Evolutionary conservation across 179 eudicot genomes (phyloP).

Genomic region (Spinacia oleracea): DNA sequence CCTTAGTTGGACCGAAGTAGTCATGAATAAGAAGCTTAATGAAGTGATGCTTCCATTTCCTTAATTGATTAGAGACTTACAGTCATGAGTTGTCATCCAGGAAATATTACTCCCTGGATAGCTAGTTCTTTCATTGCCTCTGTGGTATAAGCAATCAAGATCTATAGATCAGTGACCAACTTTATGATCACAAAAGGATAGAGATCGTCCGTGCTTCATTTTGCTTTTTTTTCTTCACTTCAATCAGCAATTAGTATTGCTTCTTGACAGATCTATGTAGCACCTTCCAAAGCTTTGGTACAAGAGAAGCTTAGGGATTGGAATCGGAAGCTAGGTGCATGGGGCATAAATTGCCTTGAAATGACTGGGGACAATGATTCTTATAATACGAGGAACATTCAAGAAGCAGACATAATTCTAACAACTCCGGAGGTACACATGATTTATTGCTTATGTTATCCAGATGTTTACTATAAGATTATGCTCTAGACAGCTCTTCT

Average conservation of each 20-base stretch:
- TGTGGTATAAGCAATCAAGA: not conserved
- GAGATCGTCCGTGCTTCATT: not conserved
- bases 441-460: slow-evolving; percentile 6
- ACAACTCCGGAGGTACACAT: slow-evolving; percentile 91
- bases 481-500: not conserved
- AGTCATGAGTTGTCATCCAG: not conserved
- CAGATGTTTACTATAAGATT: not conserved
- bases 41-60: not conserved
- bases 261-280: slow-evolving; percentile 66
- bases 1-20: not conserved
- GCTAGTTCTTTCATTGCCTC: not conserved
- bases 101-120: not conserved
- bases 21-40: no score
- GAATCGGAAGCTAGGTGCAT: slow-evolving; percentile 68
- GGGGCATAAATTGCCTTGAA: slow-evolving; percentile 87
- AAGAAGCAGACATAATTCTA: slow-evolving; percentile 88
- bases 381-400: slow-evolving; percentile 62
- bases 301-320: slow-evolving; percentile 97
- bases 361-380: slow-evolving; percentile 90
- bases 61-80: not conserved
- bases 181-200: not conserved
- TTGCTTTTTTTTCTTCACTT: not conserved
- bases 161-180: not conserved
- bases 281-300: slow-evolving; percentile 96
- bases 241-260: slow-evolving; percentile 12